Evolutionary conservation across 108 stramenopile genomes (phyloP).

Genomic region (Nannochloropsis salina): DNA sequence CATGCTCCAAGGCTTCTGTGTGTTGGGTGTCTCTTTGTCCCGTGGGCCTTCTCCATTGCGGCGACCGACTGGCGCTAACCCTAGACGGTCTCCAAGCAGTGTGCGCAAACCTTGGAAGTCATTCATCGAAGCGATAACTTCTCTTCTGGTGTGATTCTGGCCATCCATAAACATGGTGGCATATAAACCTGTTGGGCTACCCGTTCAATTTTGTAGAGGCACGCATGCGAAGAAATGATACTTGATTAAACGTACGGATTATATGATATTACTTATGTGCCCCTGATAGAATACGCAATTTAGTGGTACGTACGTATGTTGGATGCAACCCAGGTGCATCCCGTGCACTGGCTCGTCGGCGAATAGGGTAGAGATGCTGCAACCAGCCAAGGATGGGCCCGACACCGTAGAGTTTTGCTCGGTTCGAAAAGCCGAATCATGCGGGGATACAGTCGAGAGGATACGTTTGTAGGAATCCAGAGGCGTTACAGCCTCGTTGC

Average conservation of each 20-base stretch:
- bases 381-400: neutral
- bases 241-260: neutral
- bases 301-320: neutral
- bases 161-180: neutral
- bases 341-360: constrained; percentile 10
- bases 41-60: neutral
- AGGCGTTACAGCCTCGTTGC: neutral
- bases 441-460: neutral
- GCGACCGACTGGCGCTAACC: neutral
- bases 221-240: neutral
- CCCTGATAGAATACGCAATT: neutral
- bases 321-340: neutral
- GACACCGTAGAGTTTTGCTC: neutral
- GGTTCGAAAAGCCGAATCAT: neutral
- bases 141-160: neutral
- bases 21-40: neutral
- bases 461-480: neutral
- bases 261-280: too few relatives aligned
- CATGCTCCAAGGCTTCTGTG: constrained; percentile 11
- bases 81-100: neutral
- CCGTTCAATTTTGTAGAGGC: neutral
- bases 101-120: neutral
- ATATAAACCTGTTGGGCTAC: neutral
- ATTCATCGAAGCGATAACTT: neutral
- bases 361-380: neutral